Evolutionary conservation across 1,139 yeast species (phyloP), one percentile per base, ranked within the genome.

Genomic region (Lipomyces yarrowii): DNA sequence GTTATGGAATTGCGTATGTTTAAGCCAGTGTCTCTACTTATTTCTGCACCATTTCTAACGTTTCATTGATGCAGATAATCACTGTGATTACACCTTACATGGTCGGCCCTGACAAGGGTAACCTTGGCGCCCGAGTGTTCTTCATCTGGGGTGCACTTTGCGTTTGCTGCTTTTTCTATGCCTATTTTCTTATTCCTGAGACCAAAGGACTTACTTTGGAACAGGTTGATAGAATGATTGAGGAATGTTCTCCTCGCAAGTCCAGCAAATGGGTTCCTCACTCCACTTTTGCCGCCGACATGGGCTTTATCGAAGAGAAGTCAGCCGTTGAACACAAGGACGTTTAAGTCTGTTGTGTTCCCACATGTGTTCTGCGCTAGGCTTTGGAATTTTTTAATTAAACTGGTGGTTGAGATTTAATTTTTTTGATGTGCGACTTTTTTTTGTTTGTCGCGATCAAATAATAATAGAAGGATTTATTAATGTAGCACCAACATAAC

Each of bases 71-170:
- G 10, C 15, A 51, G 54, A 84, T 87, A 67, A 88, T 90, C 78
- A 88, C 92, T 1, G 85, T 87, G 79, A 86, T 86, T 75, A 88
- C 93, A 55, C 92, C 94, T 56, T 88, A 88, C 77, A 83, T 89
- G 79, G 89, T 87, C 70, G 88, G 87, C 59, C 76, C 81, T 63
- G 90, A 88, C 73, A 82, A 83, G 57, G 87, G 86, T 18, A 83
- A 87, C 74, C 80, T 88, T 70, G 87, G 89, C 42, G 81, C 87
- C 64, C 87, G 84, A 74, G 91, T 88, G 61, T 88, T 88, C 80
- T 88, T 87, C 78, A 86, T 89, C 73, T 88, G 92, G 91, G 89
- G 89, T 70, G 80, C 85, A 83, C 84, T 77, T 81, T 86, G 81
- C 74, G 93, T 91, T 30, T 88, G 90, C 79, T 81, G 83, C 74